phyloP scores from a whole-genome alignment of 352 stramenopile species.

The Phytopythium ostracodes region DNA sequence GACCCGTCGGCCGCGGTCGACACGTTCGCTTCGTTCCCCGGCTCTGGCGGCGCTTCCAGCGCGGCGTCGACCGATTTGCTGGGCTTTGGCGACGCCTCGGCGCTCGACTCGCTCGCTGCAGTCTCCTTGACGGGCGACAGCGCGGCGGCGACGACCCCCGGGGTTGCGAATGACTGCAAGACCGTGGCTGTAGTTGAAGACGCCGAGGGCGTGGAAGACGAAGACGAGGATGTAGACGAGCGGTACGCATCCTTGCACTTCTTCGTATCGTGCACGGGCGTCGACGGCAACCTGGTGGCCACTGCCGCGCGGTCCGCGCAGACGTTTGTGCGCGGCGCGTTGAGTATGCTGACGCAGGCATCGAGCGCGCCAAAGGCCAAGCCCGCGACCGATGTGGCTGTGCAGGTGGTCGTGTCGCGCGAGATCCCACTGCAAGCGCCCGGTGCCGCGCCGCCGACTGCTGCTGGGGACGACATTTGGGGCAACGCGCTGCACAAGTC shows the following conservation, averaged over 20 bases:
- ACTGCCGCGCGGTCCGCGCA: conserved; percentile 54
- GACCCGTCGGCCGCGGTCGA: conserved; percentile 17
- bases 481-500: conserved; percentile 5
- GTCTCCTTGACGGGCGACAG: neutral
- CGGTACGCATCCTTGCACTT: conserved; percentile 39
- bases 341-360: conserved; percentile 62
- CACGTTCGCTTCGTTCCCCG: conserved; percentile 3
- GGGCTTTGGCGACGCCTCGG: conserved; percentile 7
- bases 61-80: conserved; percentile 1
- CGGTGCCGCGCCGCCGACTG: neutral
- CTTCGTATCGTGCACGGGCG: conserved; percentile 60
- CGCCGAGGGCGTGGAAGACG: neutral
- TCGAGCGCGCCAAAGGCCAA: conserved; percentile 28
- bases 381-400: conserved; percentile 54
- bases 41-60: neutral
- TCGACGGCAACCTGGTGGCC: conserved; percentile 51
- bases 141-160: neutral
- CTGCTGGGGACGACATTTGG: neutral
- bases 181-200: neutral
- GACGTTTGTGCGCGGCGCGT: conserved; percentile 66
- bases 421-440: conserved; percentile 38
- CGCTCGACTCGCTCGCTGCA: neutral
- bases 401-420: conserved; percentile 56
- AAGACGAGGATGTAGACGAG: neutral
- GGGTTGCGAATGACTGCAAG: neutral